Evolutionary conservation across 2,329 filamentous ascomycete genomes (phyloP), one percentile per base, ranked within the genome.

Genomic region (Botrytis deweyae): DNA sequence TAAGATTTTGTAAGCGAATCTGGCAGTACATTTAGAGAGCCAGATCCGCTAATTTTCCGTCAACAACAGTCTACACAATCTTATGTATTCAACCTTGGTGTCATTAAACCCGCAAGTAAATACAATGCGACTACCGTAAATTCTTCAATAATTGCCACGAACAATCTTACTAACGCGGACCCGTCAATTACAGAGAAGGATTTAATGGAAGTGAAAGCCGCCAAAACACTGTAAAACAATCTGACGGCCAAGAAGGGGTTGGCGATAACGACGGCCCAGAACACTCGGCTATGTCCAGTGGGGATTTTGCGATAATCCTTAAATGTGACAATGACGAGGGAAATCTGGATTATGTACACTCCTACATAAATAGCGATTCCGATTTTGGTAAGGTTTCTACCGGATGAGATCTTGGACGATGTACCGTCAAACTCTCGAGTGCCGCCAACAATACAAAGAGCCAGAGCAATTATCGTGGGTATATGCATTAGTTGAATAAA

Each of bases 131-230:
- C 79, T 38, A 81, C 76, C 6, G 79, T 29, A 59, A 81, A 78
- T 70, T 82, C 81, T 66, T 81, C 79, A 4, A 81, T 18, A 0
- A 80, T 74, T 52, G 78, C 77, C 80, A 82, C 81, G 61, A 80
- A 78, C 9, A 82, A 63, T 61, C 78, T 75, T 10, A 81, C 76
- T 14, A 79, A 77, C 10, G 77, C 73, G 64, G 79, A 80, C 4
- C 78, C 79, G 1, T 72, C 70, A 7, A 75, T 52, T 12, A 79
- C 66, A 4, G 75, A 78, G 74, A 82, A 82, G 0, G 75, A 74
- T 4, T 63, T 44, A 29, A 68, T 74, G n/a, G 75, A 58, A 10
- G 67, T 44, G 67, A 82, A 83, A 29, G 77, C 72, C 7, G 78
- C 76, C 4, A 83, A 65, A 10, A 81, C 62, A 62, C 78, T 79